phyloP scores from a whole-genome alignment of 2,329 filamentous ascomycete species.

The Thielaviopsis euricoi region DNA sequence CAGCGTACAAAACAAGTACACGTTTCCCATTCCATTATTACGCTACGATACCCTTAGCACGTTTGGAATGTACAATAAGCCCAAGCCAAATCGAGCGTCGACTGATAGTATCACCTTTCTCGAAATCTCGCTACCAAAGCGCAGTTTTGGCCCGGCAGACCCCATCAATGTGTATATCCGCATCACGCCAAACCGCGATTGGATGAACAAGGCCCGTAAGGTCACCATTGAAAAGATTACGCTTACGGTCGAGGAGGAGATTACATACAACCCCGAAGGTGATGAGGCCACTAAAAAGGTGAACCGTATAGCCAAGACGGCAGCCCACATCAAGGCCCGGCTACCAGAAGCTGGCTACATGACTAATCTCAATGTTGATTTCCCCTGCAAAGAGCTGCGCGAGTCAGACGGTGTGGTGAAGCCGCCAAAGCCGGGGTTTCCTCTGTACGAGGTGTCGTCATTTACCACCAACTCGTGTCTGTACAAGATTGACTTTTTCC shows the following conservation, averaged over 20 bases:
- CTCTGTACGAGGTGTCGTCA: slow-evolving; percentile 70
- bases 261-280: slow-evolving; percentile 96
- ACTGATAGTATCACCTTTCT: slow-evolving; percentile 83
- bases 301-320: slow-evolving; percentile 72
- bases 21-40: slow-evolving; percentile 77
- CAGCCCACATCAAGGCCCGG: slow-evolving; percentile 64
- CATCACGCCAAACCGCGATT: slow-evolving; percentile 79
- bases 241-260: slow-evolving; percentile 87
- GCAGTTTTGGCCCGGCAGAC: slow-evolving; percentile 92
- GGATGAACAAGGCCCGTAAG: slow-evolving; percentile 75
- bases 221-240: slow-evolving; percentile 92
- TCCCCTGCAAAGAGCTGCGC: slow-evolving; percentile 75
- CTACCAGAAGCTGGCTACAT: slow-evolving; percentile 84
- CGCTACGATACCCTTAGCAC: slow-evolving; percentile 94
- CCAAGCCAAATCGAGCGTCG: slow-evolving; percentile 71
- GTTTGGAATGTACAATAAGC: slow-evolving; percentile 98
- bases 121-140: slow-evolving; percentile 79
- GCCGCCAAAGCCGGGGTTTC: slow-evolving; percentile 71
- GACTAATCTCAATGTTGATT: slow-evolving; percentile 80
- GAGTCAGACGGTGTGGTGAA: slow-evolving; percentile 80
- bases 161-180: slow-evolving; percentile 95
- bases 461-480: slow-evolving; percentile 89
- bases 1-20: slow-evolving; percentile 73
- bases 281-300: slow-evolving; percentile 85
- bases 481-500: slow-evolving; percentile 97